Conservation (phyloP, 306 rosid species). For the Fragaria ananassa region DNA sequence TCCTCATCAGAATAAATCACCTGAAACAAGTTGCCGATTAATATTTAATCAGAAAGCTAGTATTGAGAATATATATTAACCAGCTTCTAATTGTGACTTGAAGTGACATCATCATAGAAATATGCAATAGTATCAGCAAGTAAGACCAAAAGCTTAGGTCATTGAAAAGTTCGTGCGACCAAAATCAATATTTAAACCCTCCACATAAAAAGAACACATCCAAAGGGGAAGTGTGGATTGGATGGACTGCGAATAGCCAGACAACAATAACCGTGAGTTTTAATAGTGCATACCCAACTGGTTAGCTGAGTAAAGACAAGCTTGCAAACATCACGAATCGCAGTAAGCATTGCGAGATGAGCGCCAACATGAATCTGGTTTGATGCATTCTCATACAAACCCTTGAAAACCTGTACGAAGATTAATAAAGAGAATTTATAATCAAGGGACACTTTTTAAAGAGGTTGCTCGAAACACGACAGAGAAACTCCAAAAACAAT, state of each 20-base stretch:
- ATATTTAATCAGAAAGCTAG: not conserved
- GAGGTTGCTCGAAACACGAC: constrained; percentile 6
- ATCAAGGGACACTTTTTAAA: not conserved
- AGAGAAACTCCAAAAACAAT: constrained; percentile 9
- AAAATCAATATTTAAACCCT: not conserved
- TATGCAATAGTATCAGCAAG: not conserved
- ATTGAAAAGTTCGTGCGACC: not conserved
- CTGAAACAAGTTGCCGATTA: constrained; percentile 37
- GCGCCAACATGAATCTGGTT: constrained; percentile 66
- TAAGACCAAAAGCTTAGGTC: not conserved
- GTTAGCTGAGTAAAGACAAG: constrained; percentile 93
- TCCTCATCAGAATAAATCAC: constrained; percentile 97
- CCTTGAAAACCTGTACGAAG: constrained; percentile 67
- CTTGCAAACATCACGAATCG: constrained; percentile 99
- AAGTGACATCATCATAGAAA: not conserved
- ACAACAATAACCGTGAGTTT: not conserved
- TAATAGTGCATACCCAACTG: constrained; percentile 74
- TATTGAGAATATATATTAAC: not conserved
- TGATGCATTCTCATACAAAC: constrained; percentile 76
- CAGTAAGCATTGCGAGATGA: constrained; percentile 81
- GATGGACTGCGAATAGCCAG: not conserved
- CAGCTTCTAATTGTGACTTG: not conserved
- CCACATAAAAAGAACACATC: not conserved
- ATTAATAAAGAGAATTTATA: not conserved
- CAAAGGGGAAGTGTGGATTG: not conserved